These are phyloP conservation scores for Capillidium heterosporum DNA, from an alignment of 371 early-diverging fungal genomes.

Conservation along the genomic window DNA sequence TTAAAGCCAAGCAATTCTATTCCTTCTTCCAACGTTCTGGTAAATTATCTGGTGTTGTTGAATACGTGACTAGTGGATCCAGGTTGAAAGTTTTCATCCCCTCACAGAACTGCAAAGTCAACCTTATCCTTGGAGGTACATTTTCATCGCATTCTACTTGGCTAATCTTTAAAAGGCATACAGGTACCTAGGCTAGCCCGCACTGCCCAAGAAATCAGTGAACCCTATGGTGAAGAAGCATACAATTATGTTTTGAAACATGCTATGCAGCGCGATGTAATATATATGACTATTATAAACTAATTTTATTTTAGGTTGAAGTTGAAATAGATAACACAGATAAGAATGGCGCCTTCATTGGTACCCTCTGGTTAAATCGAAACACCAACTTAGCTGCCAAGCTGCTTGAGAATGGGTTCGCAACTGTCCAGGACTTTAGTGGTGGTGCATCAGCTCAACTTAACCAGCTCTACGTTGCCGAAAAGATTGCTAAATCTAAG, in stretches of 20 bases:
- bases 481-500: slow-evolving; percentile 46
- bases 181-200: slow-evolving; percentile 56
- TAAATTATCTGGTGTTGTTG: slow-evolving; percentile 59
- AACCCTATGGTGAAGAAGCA: slow-evolving; percentile 78
- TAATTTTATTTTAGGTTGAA: slow-evolving; percentile 38
- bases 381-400: slow-evolving; percentile 36
- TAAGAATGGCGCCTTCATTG: slow-evolving; percentile 81
- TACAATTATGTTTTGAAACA: slow-evolving; percentile 37
- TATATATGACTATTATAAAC: not conserved
- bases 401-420: slow-evolving; percentile 63
- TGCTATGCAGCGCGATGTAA: slow-evolving; percentile 72
- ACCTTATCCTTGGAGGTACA: slow-evolving; percentile 56
- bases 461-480: slow-evolving; percentile 54
- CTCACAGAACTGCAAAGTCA: slow-evolving; percentile 63
- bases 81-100: slow-evolving; percentile 70
- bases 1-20: slow-evolving; percentile 71
- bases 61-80: slow-evolving; percentile 65
- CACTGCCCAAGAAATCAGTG: slow-evolving; percentile 43
- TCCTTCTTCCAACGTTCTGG: slow-evolving; percentile 64
- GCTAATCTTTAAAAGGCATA: slow-evolving; percentile 20
- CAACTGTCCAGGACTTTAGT: slow-evolving; percentile 60
- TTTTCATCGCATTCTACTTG: slow-evolving; percentile 8
- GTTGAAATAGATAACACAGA: slow-evolving; percentile 70
- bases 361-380: slow-evolving; percentile 48
- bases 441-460: slow-evolving; percentile 60